Percentiles rank a stretch among this genome's conserved stretches.
These are phyloP conservation scores for Cytospora leucostoma DNA, from an alignment of 2,329 filamentous ascomycete genomes.

Conservation along the genomic window DNA sequence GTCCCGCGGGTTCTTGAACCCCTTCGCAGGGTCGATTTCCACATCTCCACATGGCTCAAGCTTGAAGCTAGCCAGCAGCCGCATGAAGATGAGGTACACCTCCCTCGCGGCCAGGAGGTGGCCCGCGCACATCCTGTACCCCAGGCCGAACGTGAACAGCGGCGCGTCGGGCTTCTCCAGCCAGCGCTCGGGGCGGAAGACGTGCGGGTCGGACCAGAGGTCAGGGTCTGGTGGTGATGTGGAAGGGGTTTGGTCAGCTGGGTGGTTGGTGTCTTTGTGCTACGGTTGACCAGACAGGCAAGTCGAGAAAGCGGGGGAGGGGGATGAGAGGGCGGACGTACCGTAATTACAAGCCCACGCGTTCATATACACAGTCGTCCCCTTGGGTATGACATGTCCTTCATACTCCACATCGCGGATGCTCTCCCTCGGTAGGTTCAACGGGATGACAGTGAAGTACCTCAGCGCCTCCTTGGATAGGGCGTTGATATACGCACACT, in stretches of 20 bases:
- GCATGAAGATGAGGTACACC: conserved; percentile 53
- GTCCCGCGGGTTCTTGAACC: conserved; percentile 22
- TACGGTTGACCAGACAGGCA: not conserved
- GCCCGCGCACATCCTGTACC: conserved; percentile 56
- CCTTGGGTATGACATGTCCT: conserved; percentile 57
- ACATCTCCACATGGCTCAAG: conserved; percentile 37
- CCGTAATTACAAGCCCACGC: conserved; percentile 43
- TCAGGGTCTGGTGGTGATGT: conserved; percentile 45
- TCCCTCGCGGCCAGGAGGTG: conserved; percentile 56
- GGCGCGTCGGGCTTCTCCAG: conserved; percentile 44
- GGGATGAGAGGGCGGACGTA: not conserved
- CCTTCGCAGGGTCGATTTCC: conserved; percentile 21
- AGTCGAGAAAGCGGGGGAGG: too few relatives aligned
- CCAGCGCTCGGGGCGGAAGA: conserved; percentile 56
- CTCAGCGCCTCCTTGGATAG: conserved; percentile 65
- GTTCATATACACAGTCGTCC: conserved; percentile 66
- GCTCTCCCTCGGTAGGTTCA: conserved; percentile 62
- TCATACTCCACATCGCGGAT: conserved; percentile 61
- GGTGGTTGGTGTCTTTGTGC: not conserved
- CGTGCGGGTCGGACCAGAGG: conserved; percentile 65
- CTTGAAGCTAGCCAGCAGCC: conserved; percentile 51
- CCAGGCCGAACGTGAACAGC: conserved; percentile 56
- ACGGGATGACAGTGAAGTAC: conserved; percentile 66
- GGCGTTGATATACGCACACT: conserved; percentile 64
- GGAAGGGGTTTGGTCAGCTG: not conserved